phyloP scores from a whole-genome alignment of 2,329 filamentous ascomycete genomes.

The Dothideomycetes sp. region DNA sequence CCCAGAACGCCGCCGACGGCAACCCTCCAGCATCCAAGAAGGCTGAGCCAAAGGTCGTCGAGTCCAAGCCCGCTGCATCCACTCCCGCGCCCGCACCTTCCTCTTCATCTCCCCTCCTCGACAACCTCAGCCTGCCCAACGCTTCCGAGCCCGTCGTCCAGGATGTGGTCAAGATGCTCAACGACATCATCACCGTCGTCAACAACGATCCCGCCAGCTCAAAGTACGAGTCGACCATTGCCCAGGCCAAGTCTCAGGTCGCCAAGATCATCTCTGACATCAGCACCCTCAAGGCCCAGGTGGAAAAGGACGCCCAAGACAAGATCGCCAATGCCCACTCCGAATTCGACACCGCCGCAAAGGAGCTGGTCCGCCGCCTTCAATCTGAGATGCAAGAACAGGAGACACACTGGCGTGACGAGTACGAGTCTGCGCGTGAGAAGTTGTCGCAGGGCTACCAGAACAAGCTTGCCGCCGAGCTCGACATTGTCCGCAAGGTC shows the following conservation, averaged over 20 bases:
- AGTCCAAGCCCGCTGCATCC: conserved; percentile 15
- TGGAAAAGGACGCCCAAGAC: conserved; percentile 59
- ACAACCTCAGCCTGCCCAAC: conserved; percentile 63
- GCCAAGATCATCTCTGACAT: conserved; percentile 70
- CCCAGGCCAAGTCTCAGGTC: conserved; percentile 77
- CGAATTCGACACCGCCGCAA: conserved; percentile 79
- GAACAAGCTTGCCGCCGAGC: conserved; percentile 64
- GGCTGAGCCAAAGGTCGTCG: conserved; percentile 20
- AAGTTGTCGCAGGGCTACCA: conserved; percentile 69
- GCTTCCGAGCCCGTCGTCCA: conserved; percentile 81
- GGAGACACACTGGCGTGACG: conserved; percentile 71
- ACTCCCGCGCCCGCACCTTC: conserved; percentile 41
- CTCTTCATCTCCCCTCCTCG: conserved; percentile 55
- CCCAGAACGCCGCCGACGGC: conserved; percentile 3
- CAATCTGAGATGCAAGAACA: conserved; percentile 73
- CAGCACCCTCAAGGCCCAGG: conserved; percentile 56
- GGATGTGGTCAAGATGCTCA: conserved; percentile 87
- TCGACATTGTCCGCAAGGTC: conserved; percentile 68
- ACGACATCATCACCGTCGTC: conserved; percentile 87
- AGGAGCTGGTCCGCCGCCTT: conserved; percentile 77
- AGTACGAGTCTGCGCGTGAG: conserved; percentile 81
- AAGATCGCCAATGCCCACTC: conserved; percentile 60
- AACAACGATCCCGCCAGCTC: conserved; percentile 72
- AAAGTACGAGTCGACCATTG: conserved; percentile 67
- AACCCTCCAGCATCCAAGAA: conserved; percentile 3